Conservation (phyloP, 768 basidiomycete genomes). For the Suillus brevipes region DNA sequence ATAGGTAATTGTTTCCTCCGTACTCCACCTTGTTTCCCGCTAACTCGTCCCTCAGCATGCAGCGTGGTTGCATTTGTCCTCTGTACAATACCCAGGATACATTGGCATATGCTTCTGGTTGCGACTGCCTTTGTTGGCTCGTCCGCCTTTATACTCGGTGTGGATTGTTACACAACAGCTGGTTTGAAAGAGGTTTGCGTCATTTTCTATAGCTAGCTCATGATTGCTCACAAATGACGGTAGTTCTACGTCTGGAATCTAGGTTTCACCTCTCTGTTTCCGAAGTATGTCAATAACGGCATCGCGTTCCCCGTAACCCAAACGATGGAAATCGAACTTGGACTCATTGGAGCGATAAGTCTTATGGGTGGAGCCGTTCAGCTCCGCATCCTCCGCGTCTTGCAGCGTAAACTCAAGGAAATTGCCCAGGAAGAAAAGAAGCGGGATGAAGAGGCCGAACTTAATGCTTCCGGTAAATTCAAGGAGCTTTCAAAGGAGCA, state of each 20-base stretch:
- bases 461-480: constrained; percentile 70
- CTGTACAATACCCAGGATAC: constrained; percentile 82
- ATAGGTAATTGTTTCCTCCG: constrained; percentile 55
- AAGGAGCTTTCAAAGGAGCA: constrained; percentile 65
- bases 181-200: constrained; percentile 84
- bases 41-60: constrained; percentile 47
- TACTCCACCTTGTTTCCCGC: constrained; percentile 16
- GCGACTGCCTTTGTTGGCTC: constrained; percentile 91
- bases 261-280: constrained; percentile 79
- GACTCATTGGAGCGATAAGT: constrained; percentile 79
- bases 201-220: neutral
- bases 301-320: constrained; percentile 84
- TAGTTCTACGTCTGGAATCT: constrained; percentile 97
- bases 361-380: constrained; percentile 91
- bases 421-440: constrained; percentile 73
- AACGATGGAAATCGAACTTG: constrained; percentile 92
- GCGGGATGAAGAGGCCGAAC: constrained; percentile 74
- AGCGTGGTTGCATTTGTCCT: constrained; percentile 78
- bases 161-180: constrained; percentile 91
- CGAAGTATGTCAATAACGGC: constrained; percentile 64
- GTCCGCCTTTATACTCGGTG: constrained; percentile 86
- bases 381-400: constrained; percentile 77
- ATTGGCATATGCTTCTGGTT: constrained; percentile 83
- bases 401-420: constrained; percentile 78
- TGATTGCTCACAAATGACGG: constrained; percentile 16